Conservation (phyloP, 2,329 filamentous ascomycete genomes). For the Bertia moriformis region DNA sequence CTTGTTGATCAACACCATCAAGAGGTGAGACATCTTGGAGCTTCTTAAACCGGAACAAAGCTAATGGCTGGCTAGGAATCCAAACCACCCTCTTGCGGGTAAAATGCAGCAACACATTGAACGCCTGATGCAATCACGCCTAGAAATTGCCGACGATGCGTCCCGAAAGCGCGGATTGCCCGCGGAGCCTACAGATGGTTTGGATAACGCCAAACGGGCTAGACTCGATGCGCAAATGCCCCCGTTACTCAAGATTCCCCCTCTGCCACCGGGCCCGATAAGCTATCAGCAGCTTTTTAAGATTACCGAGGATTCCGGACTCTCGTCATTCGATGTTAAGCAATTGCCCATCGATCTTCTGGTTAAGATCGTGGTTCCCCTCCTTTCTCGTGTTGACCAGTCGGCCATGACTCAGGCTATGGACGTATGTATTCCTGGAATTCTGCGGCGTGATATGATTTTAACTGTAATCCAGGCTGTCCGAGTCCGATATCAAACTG, state of each 20-base stretch:
- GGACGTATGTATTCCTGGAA: slow-evolving; percentile 33
- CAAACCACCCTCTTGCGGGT: slow-evolving; percentile 57
- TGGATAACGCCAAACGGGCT: slow-evolving; percentile 71
- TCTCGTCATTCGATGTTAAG: slow-evolving; percentile 71
- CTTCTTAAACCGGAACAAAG: neutral
- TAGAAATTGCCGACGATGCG: slow-evolving; percentile 67
- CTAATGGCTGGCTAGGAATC: slow-evolving; percentile 42
- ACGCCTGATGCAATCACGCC: slow-evolving; percentile 61
- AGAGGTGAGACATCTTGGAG: slow-evolving; percentile 37
- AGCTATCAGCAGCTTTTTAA: slow-evolving; percentile 77
- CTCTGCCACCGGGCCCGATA: slow-evolving; percentile 61
- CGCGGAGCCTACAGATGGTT: slow-evolving; percentile 53
- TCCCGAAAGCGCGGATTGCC: slow-evolving; percentile 64
- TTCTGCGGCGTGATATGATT: slow-evolving; percentile 5
- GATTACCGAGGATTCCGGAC: slow-evolving; percentile 58
- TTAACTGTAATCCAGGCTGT: slow-evolving; percentile 25
- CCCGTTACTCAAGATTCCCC: slow-evolving; percentile 40
- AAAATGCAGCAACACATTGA: slow-evolving; percentile 83
- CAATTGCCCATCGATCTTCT: slow-evolving; percentile 63
- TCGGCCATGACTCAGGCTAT: slow-evolving; percentile 59
- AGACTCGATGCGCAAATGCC: slow-evolving; percentile 40
- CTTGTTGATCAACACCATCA: slow-evolving; percentile 68
- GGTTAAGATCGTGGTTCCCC: slow-evolving; percentile 66
- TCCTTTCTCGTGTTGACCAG: slow-evolving; percentile 59
- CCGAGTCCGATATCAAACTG: slow-evolving; percentile 26